phyloP scores from a whole-genome alignment of 2,329 filamentous ascomycete genomes.

The Trichophyton mentagrophytes region DNA sequence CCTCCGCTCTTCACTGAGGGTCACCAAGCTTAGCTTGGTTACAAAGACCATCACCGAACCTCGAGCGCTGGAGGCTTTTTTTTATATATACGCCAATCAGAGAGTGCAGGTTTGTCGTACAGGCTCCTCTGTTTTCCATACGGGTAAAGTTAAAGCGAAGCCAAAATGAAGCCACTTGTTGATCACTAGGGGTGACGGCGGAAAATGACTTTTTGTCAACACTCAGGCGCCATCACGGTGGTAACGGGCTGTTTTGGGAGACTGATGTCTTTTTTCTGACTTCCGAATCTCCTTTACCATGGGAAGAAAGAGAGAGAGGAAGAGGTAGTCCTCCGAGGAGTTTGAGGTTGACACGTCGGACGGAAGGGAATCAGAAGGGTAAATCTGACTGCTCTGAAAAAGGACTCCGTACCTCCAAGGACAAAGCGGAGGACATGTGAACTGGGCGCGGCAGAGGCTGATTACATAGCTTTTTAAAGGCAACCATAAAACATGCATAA shows the following conservation, averaged over 20 bases:
- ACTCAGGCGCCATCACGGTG: not conserved
- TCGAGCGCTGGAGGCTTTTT: not conserved
- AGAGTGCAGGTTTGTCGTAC: no score
- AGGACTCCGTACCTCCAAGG: not conserved
- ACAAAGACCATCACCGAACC: not conserved
- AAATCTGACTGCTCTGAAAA: constrained; percentile 1
- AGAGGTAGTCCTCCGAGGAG: not conserved
- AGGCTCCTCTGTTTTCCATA: not conserved
- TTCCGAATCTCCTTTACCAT: not conserved
- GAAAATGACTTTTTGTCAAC: no score
- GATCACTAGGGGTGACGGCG: not conserved
- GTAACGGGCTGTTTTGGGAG: not conserved
- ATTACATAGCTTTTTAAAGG: not conserved
- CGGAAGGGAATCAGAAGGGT: not conserved
- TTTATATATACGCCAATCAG: not conserved
- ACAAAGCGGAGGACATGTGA: not conserved
- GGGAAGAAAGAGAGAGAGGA: not conserved
- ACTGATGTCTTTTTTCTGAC: not conserved
- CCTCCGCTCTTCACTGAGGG: not conserved
- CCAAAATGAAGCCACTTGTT: not conserved
- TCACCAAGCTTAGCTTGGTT: not conserved
- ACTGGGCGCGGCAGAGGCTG: not conserved
- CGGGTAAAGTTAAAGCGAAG: not conserved
- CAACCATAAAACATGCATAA: not conserved
- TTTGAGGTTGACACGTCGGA: not conserved